A percentile compares a stretch with the other conserved stretches of the same genome.
Conservation (phyloP, 345 rosid genomes). For the Sisymbrium irio region DNA sequence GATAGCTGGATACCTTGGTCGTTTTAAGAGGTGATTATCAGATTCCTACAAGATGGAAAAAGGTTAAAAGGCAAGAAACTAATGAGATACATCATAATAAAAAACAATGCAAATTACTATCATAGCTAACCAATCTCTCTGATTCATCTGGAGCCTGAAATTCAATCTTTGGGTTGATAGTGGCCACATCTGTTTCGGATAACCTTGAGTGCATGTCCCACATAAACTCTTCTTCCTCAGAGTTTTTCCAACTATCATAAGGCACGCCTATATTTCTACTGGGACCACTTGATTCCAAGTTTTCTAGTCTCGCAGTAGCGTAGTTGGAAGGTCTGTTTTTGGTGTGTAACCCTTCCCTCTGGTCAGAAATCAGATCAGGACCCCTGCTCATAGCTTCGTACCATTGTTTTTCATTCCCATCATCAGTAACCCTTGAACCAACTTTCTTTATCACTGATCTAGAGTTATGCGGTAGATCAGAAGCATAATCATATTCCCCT, state of each 20-base stretch:
- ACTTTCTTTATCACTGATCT: conserved; percentile 56
- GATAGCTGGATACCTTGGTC: conserved; percentile 37
- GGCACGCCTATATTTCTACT: conserved; percentile 49
- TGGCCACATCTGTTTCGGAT: conserved; percentile 52
- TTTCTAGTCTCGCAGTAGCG: conserved; percentile 45
- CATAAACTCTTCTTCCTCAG: conserved; percentile 95
- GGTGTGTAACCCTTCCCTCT: conserved; percentile 54
- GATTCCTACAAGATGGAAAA: conserved; percentile 50
- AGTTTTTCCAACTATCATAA: conserved; percentile 76
- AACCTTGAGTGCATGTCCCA: conserved; percentile 89
- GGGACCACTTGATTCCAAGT: conserved; percentile 40
- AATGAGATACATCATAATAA: not conserved
- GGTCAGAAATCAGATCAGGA: conserved; percentile 53
- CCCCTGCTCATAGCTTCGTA: conserved; percentile 48
- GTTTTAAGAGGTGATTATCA: conserved; percentile 47
- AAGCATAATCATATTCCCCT: conserved; percentile 61
- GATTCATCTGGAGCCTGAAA: conserved; percentile 50
- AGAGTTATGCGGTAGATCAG: conserved; percentile 56
- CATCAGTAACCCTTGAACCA: conserved; percentile 52
- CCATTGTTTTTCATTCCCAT: conserved; percentile 62
- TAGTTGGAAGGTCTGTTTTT: conserved; percentile 57
- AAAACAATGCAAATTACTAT: not conserved
- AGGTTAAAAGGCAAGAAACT: conserved; percentile 2
- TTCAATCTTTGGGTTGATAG: conserved; percentile 51
- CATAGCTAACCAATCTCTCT: conserved; percentile 65